Evolutionary conservation across 805 yeast genomes (phyloP), one percentile per base, ranked within the genome.

Genomic region (Pichia ethanolica): DNA sequence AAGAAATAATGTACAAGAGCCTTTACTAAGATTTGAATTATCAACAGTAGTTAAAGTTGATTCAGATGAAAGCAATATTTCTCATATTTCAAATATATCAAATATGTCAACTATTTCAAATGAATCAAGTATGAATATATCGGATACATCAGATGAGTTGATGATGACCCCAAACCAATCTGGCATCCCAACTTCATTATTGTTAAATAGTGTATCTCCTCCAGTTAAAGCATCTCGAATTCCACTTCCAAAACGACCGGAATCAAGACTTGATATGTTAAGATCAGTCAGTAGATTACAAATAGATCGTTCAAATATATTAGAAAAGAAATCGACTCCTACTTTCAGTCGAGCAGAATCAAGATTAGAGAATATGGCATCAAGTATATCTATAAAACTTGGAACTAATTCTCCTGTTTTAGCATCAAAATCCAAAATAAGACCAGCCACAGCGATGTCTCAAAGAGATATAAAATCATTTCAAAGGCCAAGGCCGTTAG

Each of bases 231-330:
- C 20, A 6, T 48, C 55, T 8, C 56, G 56, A 38, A 61, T 63
- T n/a, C 68, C 68, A 5, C 50, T 64, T 20, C 68, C 67, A 1
- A 40, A 40, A 12, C 52, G 64, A 27, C 57, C 62, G 5, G 59
- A 60, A 46, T 59, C 66, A 2, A 49, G 62, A 20, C 35, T 53
- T n/a, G 53, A 51, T 7, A 50, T 63, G 9, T 45, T 55, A 30
- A 42, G 55, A 33, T 57, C 64, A 7, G 46, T 44, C 2, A 48
- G 49, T 11, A 50, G 53, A 35, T 10, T 40, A 13, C 39, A 48
- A 13, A n/a, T 14, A 7, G 43, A 35, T 28, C 33, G 42, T n/a
- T 12, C 11, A 25, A 20, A 28, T 3, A 20, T 20, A 20, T 20
- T n/a, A 7, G 40, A 35, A 25, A 9, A 14, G 0, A 20, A 26